These are phyloP conservation scores for Cyphellophora europaea DNA, from an alignment of 2,329 filamentous ascomycete species.

Conservation along the genomic window DNA sequence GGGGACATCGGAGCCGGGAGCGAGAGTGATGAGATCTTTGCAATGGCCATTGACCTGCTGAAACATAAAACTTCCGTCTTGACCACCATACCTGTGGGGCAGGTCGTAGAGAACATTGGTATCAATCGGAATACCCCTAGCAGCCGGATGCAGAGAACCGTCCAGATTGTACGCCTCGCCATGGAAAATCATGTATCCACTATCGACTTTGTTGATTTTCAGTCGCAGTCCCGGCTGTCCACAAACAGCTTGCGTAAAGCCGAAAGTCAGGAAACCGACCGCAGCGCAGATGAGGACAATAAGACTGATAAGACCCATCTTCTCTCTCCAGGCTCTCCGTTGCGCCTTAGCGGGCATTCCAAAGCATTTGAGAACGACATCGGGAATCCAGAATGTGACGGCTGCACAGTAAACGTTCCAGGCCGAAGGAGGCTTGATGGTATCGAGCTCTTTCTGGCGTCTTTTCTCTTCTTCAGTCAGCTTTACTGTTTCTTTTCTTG, in stretches of 20 bases:
- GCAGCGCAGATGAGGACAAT: constrained; percentile 79
- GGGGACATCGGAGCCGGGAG: constrained; percentile 65
- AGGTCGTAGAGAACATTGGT: constrained; percentile 83
- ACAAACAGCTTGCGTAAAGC: constrained; percentile 86
- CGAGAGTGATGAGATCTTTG: constrained; percentile 75
- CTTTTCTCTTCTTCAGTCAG: constrained; percentile 51
- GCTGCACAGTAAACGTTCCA: constrained; percentile 96
- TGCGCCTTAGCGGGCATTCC: constrained; percentile 79
- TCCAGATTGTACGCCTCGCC: constrained; percentile 81
- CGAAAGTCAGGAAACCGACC: constrained; percentile 93
- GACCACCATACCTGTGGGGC: constrained; percentile 70
- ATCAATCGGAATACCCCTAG: constrained; percentile 62
- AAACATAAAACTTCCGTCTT: constrained; percentile 93
- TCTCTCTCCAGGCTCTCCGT: constrained; percentile 90
- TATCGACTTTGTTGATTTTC: constrained; percentile 69
- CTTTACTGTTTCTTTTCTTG: constrained; percentile 50
- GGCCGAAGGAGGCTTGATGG: constrained; percentile 68
- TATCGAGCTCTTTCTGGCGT: constrained; percentile 50
- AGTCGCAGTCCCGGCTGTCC: constrained; percentile 61
- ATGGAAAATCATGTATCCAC: constrained; percentile 92
- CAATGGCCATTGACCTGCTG: constrained; percentile 97
- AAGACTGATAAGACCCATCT: constrained; percentile 92
- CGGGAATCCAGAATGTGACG: constrained; percentile 89
- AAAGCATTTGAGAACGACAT: constrained; percentile 74
- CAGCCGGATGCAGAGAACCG: constrained; percentile 66